Evolutionary conservation across 2,329 filamentous ascomycete genomes (phyloP).

Genomic region (Tothia fuscella): DNA sequence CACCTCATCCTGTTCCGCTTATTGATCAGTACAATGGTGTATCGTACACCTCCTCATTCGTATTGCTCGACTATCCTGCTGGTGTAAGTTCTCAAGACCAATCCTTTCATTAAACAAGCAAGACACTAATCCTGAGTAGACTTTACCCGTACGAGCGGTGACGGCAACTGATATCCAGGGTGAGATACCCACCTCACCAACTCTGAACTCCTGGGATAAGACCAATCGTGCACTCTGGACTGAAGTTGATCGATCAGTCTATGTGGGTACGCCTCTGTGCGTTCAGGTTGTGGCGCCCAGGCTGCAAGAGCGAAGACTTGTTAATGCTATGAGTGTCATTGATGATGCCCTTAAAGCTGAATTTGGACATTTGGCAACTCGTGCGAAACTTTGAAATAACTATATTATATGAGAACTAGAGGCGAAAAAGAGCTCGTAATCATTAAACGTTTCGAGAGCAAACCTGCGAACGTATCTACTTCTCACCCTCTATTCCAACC

Average conservation of each 20-base stretch:
- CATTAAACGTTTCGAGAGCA: too few species aligned
- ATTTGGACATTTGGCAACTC: too few species aligned
- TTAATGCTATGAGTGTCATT: conserved; percentile 41
- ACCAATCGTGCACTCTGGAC: conserved; percentile 46
- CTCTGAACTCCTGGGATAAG: conserved; percentile 47
- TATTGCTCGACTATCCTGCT: conserved; percentile 50
- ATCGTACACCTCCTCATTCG: conserved; percentile 50
- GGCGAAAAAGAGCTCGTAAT: too few species aligned
- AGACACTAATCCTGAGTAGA: conserved; percentile 9
- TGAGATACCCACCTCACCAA: conserved; percentile 28
- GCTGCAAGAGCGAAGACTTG: conserved; percentile 41
- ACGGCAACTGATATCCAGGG: conserved; percentile 37
- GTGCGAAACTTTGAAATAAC: too few species aligned
- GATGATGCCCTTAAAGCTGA: conserved; percentile 30
- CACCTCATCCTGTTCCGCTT: conserved; percentile 50
- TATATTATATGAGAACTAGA: too few species aligned
- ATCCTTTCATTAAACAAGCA: neutral
- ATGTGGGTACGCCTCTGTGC: conserved; percentile 42
- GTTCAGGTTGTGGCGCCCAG: conserved; percentile 46
- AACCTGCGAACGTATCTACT: too few species aligned
- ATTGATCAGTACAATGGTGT: conserved; percentile 52
- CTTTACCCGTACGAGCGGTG: conserved; percentile 42
- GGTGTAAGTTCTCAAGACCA: conserved; percentile 24
- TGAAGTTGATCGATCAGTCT: conserved; percentile 40
- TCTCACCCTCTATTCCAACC: conserved; percentile 17